Evolutionary conservation across 1,284 basidiomycete genomes (phyloP), one percentile per base, ranked within the genome.

Genomic region (Microbotryum saponariae): DNA sequence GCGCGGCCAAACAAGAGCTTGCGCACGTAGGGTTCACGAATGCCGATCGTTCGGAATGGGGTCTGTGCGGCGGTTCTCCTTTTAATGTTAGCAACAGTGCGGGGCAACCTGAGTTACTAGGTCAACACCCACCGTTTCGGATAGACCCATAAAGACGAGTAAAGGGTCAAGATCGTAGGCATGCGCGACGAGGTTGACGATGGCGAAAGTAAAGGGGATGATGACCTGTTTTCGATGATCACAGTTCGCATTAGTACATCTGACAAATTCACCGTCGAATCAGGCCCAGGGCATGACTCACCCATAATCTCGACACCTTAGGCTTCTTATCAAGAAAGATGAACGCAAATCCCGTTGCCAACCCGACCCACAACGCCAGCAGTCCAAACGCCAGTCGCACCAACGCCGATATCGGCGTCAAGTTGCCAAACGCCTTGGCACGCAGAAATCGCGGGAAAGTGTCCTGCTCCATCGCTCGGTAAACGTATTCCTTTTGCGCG

Each of bases 151-250:
- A 79, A 91, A 89, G 64, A 91, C 78, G 51, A 81, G 72, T 69
- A 97, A 79, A 4, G 94, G 94, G 75, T 97, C 93, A 59, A 97
- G 85, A 75, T 94, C 91, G 77, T 98, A 98, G 76, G 93, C 89
- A 73, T 96, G 90, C 25, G 91, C 89, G 61, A 97, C 82, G 64
- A 98, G 83, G 77, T 89, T 87, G 68, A 94, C 84, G 71, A 89
- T 80, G 56, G 93, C 90, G 69, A 97, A 76, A n/a, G 87, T 80
- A 76, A 96, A 97, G 0, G 94, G 94, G 42, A 98, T 82, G 77
- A 97, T 93, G 69, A 94, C 83, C 91, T 93, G 72, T 51, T 4
- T 5, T 60, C 33, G 37, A 7, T 69, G 47, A 59, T 52, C 52
- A 56, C 31, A 49, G 29, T 56, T 27, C 61, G 49, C 20, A 51